phyloP scores from a whole-genome alignment of 129 eudicot genomes.

The Gnaphalium uliginosum region DNA sequence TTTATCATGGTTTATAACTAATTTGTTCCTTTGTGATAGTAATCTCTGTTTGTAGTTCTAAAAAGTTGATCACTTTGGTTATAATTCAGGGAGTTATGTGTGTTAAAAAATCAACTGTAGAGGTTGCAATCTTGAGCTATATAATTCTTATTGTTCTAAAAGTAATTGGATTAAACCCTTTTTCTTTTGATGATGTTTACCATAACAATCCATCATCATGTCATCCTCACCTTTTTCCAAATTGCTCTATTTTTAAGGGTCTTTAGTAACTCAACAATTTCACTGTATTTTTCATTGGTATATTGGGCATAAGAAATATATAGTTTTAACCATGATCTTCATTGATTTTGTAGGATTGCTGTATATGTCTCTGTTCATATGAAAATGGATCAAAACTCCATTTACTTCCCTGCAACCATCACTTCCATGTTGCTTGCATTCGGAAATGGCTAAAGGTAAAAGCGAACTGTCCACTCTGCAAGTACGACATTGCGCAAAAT shows the following conservation, averaged over 20 bases:
- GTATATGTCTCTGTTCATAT: conserved; percentile 64
- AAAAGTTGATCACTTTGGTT: not conserved
- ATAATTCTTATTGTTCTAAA: too few species aligned
- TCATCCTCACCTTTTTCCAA: not conserved
- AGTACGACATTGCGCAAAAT: conserved; percentile 51
- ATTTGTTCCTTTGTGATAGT: not conserved
- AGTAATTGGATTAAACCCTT: not conserved
- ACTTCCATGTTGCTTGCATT: conserved; percentile 58
- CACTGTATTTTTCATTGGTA: not conserved
- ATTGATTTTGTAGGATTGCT: conserved; percentile 50
- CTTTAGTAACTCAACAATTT: not conserved
- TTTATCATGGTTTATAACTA: not conserved
- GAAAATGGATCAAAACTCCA: conserved; percentile 65
- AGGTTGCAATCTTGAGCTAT: not conserved
- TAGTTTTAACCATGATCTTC: not conserved
- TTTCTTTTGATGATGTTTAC: not conserved
- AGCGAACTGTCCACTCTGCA: conserved; percentile 81
- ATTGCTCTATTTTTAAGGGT: not conserved
- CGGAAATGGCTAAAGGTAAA: conserved; percentile 80
- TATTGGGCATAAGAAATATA: not conserved
- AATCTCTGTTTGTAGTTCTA: not conserved
- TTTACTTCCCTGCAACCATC: conserved; percentile 75
- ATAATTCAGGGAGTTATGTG: not conserved
- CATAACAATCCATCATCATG: not conserved
- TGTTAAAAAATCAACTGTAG: not conserved